phyloP scores from a whole-genome alignment of 306 rosid genomes.

The Cercis canadensis region DNA sequence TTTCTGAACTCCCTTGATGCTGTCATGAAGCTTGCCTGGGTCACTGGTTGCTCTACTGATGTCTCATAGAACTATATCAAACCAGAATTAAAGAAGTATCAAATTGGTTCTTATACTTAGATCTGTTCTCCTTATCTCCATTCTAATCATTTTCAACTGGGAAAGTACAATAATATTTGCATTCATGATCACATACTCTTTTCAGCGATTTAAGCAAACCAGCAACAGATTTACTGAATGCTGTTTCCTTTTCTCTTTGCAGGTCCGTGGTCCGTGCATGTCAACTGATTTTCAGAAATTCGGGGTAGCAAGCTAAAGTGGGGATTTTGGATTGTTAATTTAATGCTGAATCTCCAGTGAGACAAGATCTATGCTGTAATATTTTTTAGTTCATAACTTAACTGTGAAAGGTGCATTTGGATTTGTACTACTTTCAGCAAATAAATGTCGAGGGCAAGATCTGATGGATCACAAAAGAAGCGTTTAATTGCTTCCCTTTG shows the following conservation, averaged over 20 bases:
- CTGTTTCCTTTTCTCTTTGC: conserved; percentile 23
- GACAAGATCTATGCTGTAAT: conserved; percentile 37
- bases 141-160: neutral
- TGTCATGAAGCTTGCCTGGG: conserved; percentile 10
- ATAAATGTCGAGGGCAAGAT: conserved; percentile 55
- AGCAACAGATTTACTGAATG: conserved; percentile 13
- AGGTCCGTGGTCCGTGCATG: conserved; percentile 31
- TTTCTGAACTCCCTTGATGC: neutral
- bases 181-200: neutral
- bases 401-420: conserved; percentile 16
- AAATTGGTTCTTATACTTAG: conserved; percentile 11
- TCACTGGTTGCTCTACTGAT: conserved; percentile 25
- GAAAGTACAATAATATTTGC: neutral
- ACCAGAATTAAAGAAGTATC: conserved; percentile 14
- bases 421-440: conserved; percentile 22
- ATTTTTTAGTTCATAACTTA: conserved; percentile 23
- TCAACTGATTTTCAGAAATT: conserved; percentile 11
- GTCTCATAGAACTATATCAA: neutral
- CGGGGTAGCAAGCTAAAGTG: conserved; percentile 17
- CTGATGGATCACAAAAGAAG: conserved; percentile 53
- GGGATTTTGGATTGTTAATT: conserved; percentile 30
- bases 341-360: conserved; percentile 35
- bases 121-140: neutral
- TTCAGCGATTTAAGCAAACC: conserved; percentile 15
- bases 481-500: conserved; percentile 47